Evolutionary conservation across 2,329 filamentous ascomycete genomes (phyloP).

Genomic region (Alternaria conjuncta): DNA sequence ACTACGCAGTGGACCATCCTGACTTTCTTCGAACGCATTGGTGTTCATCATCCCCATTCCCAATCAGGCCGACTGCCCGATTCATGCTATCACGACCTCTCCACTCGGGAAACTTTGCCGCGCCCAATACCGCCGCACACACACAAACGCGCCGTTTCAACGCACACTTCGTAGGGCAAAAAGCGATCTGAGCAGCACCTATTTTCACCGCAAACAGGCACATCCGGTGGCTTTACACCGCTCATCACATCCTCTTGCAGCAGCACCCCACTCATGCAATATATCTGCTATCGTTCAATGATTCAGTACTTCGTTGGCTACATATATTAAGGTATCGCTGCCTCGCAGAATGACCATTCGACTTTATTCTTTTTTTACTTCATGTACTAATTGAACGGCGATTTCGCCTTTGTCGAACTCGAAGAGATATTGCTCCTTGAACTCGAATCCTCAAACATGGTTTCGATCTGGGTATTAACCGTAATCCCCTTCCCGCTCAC

Average conservation of each 20-base stretch:
- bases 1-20: background rate
- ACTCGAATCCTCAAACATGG: slow-evolving; percentile 8
- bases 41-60: background rate
- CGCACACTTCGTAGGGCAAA: background rate
- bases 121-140: background rate
- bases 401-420: slow-evolving; percentile 1
- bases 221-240: background rate
- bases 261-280: background rate
- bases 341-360: background rate
- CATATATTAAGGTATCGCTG: background rate
- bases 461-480: slow-evolving; percentile 21
- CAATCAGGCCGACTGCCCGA: background rate
- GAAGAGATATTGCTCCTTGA: background rate
- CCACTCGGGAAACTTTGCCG: background rate
- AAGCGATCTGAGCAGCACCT: background rate
- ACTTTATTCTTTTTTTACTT: background rate
- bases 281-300: background rate
- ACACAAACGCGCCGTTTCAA: background rate
- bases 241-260: background rate
- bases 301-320: background rate
- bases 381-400: slow-evolving; percentile 4
- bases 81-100: background rate
- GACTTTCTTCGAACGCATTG: background rate
- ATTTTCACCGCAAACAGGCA: background rate
- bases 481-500: slow-evolving; percentile 11